These are phyloP conservation scores for Trametes gibbosa DNA, from an alignment of 768 basidiomycete genomes.

Conservation along the genomic window DNA sequence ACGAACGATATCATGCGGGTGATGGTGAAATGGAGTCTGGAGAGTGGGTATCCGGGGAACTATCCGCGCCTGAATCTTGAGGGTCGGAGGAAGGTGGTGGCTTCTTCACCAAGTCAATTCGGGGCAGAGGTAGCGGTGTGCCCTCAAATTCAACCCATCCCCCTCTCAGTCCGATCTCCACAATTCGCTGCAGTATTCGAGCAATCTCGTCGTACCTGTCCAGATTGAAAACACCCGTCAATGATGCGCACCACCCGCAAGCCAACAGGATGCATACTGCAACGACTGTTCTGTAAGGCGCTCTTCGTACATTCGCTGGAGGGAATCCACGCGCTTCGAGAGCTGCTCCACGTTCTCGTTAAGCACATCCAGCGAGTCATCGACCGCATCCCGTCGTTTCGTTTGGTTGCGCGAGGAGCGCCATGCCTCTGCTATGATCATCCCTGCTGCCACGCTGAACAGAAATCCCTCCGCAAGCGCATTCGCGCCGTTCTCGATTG, in stretches of 20 bases:
- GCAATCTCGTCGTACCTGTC: conserved; percentile 65
- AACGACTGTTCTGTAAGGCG: conserved; percentile 48
- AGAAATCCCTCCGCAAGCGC: conserved; percentile 83
- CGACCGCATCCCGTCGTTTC: conserved; percentile 68
- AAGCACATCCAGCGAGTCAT: conserved; percentile 67
- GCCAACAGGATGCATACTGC: conserved; percentile 1
- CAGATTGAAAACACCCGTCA: background rate
- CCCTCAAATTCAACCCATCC: conserved; percentile 66
- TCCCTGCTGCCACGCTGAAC: conserved; percentile 67
- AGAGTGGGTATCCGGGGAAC: background rate
- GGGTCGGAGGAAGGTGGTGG: background rate
- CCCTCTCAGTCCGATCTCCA: conserved; percentile 62
- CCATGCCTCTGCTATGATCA: conserved; percentile 78
- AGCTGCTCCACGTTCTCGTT: conserved; percentile 45
- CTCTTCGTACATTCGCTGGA: conserved; percentile 44
- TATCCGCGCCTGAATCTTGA: background rate
- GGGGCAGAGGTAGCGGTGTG: conserved; percentile 52
- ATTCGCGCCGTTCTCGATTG: conserved; percentile 85
- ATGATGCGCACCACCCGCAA: background rate
- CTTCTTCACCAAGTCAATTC: conserved; percentile 32
- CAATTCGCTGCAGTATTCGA: conserved; percentile 60
- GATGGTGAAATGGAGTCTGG: background rate
- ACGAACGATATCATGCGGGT: background rate
- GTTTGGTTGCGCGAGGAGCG: conserved; percentile 67
- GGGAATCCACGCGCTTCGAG: conserved; percentile 37